phyloP scores from a whole-genome alignment of 2,329 filamentous ascomycete species.

The Aschersonia sp. region DNA sequence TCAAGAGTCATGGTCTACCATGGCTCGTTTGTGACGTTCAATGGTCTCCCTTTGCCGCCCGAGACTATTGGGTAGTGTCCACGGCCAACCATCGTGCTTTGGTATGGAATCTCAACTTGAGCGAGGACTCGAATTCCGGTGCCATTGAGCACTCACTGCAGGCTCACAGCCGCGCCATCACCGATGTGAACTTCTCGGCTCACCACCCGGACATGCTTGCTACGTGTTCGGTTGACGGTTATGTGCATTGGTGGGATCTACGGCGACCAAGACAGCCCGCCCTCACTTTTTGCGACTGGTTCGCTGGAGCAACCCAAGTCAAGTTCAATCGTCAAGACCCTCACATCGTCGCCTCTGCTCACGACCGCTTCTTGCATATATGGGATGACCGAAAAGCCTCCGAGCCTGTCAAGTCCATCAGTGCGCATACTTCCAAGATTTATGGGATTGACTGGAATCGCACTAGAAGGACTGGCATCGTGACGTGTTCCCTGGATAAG shows the following conservation, averaged over 20 bases:
- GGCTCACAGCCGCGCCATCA: constrained; percentile 74
- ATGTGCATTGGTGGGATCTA: constrained; percentile 86
- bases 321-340: constrained; percentile 85
- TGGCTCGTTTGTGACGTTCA: constrained; percentile 95
- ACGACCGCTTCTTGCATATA: constrained; percentile 75
- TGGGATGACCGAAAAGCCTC: constrained; percentile 80
- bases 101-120: constrained; percentile 80
- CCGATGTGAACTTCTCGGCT: constrained; percentile 91
- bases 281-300: constrained; percentile 82
- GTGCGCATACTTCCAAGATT: constrained; percentile 83
- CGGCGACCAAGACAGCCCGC: constrained; percentile 58
- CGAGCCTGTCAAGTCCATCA: constrained; percentile 67
- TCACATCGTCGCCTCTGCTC: constrained; percentile 80
- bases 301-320: constrained; percentile 84
- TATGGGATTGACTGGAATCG: constrained; percentile 94
- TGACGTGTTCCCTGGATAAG: constrained; percentile 82
- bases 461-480: constrained; percentile 53
- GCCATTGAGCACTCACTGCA: constrained; percentile 80
- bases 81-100: constrained; percentile 90
- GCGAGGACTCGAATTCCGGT: constrained; percentile 54
- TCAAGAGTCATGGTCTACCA: constrained; percentile 70
- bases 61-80: constrained; percentile 87
- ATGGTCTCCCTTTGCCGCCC: constrained; percentile 84
- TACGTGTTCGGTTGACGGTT: constrained; percentile 86
- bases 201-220: constrained; percentile 81